Evolutionary conservation across 768 basidiomycete species (phyloP).

Genomic region (Leccinum longicurvipes): DNA sequence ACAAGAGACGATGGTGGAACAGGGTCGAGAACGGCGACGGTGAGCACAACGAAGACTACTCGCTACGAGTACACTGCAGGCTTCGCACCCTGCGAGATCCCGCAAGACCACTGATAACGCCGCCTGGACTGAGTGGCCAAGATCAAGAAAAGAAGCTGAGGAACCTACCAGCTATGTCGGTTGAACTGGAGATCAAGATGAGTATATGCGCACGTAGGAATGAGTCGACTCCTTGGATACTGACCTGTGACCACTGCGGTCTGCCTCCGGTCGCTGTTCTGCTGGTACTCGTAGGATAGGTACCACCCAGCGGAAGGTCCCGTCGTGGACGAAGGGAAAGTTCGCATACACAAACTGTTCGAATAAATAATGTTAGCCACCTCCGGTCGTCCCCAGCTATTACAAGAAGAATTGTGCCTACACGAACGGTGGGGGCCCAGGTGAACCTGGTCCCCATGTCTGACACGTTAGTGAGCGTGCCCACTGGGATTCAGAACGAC

Average conservation of each 20-base stretch:
- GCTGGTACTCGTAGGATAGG: constrained; percentile 52
- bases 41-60: too few species aligned
- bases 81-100: too few species aligned
- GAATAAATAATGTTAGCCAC: constrained; percentile 53
- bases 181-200: constrained; percentile 21
- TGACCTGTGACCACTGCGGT: constrained; percentile 24
- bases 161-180: constrained; percentile 47
- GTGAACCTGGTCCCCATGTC: constrained; percentile 59
- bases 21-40: too few species aligned
- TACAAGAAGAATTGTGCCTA: constrained; percentile 63
- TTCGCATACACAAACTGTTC: constrained; percentile 52
- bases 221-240: constrained; percentile 4
- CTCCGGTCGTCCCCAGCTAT: constrained; percentile 66
- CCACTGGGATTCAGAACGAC: constrained; percentile 62
- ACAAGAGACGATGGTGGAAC: too few species aligned
- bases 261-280: constrained; percentile 24
- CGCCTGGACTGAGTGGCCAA: constrained; percentile 6
- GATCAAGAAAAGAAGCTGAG: not conserved
- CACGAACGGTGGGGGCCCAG: constrained; percentile 64
- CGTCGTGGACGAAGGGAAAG: constrained; percentile 73
- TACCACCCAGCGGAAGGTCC: constrained; percentile 69
- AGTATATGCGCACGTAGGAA: not conserved
- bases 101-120: too few species aligned
- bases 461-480: constrained; percentile 40
- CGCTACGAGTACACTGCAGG: too few species aligned